Evolutionary conservation across 306 rosid species (phyloP).

Genomic region (Lotus japonicus): DNA sequence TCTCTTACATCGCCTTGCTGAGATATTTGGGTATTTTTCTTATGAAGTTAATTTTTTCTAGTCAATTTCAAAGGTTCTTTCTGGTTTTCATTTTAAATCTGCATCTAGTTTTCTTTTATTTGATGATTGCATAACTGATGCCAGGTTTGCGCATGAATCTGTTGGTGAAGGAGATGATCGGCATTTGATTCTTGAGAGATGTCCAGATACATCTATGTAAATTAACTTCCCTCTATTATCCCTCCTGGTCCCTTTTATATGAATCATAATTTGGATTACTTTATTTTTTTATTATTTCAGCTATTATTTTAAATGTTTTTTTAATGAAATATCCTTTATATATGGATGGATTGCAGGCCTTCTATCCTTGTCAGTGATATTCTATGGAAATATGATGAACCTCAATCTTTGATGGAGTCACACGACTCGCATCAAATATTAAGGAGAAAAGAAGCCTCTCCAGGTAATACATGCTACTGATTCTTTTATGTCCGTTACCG

Average conservation of each 20-base stretch:
- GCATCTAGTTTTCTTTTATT: not conserved
- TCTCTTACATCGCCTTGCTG: slow-evolving; percentile 97
- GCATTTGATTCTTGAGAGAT: slow-evolving; percentile 80
- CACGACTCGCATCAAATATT: slow-evolving; percentile 56
- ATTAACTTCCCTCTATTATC: slow-evolving; percentile 21
- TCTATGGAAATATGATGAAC: slow-evolving; percentile 57
- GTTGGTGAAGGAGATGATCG: slow-evolving; percentile 97
- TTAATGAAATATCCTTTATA: slow-evolving; percentile 17
- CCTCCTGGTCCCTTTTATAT: not conserved
- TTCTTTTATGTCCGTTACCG: not conserved
- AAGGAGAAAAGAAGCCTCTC: slow-evolving; percentile 57
- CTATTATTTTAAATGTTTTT: not conserved
- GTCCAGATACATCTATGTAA: slow-evolving; percentile 85
- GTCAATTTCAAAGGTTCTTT: not conserved
- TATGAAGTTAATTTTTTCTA: slow-evolving; percentile 8
- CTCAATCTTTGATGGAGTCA: slow-evolving; percentile 42
- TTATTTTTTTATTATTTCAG: not conserved
- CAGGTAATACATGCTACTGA: slow-evolving; percentile 44
- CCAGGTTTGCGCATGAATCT: slow-evolving; percentile 86
- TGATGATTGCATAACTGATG: slow-evolving; percentile 17
- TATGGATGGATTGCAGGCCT: slow-evolving; percentile 66
- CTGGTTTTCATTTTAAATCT: slow-evolving; percentile 3
- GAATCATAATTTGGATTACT: not conserved
- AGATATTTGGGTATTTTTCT: slow-evolving; percentile 81
- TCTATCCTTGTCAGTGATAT: slow-evolving; percentile 94